These are phyloP conservation scores for Pichia nanzhaoensis DNA, from an alignment of 805 yeast genomes.

Conservation along the genomic window DNA sequence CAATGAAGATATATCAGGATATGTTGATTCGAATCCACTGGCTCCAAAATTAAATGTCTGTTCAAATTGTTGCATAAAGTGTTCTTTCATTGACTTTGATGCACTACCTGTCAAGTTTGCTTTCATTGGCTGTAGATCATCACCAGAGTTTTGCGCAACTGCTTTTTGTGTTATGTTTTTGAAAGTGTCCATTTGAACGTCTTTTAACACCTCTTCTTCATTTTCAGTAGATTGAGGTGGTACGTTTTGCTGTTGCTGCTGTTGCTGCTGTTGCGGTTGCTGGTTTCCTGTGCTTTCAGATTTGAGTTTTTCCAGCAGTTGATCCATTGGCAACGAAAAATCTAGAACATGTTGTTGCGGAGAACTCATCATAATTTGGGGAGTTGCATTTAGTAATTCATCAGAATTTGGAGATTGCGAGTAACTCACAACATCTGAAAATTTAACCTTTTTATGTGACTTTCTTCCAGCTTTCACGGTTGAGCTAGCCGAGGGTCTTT, in stretches of 20 bases:
- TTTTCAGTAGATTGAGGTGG: constrained; percentile 32
- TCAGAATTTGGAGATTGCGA: constrained; percentile 20
- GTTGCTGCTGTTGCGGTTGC: constrained; percentile 3
- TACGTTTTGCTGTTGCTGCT: constrained; percentile 20
- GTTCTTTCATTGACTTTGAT: constrained; percentile 38
- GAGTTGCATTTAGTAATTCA: constrained; percentile 1
- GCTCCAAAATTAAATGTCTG: constrained; percentile 13
- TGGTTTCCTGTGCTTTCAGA: constrained; percentile 14
- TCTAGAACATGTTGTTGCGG: constrained; percentile 36
- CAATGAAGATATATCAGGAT: constrained; percentile 11
- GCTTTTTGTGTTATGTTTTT: constrained; percentile 13
- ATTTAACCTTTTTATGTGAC: constrained; percentile 57
- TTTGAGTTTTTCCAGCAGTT: constrained; percentile 45
- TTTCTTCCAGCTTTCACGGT: constrained; percentile 30
- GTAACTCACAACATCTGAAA: constrained; percentile 55
- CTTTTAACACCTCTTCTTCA: constrained; percentile 60
- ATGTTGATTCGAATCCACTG: not conserved
- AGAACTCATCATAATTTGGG: too few relatives aligned
- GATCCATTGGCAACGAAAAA: constrained; percentile 71
- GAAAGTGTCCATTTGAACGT: constrained; percentile 13
- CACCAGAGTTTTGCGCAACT: constrained; percentile 2
- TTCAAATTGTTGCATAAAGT: constrained; percentile 18
- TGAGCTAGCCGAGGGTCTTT: constrained; percentile 41
- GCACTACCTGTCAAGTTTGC: constrained; percentile 51
- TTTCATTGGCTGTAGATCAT: constrained; percentile 33